Conservation (phyloP, 495 filamentous ascomycete species). For the Neurospora sp. region DNA sequence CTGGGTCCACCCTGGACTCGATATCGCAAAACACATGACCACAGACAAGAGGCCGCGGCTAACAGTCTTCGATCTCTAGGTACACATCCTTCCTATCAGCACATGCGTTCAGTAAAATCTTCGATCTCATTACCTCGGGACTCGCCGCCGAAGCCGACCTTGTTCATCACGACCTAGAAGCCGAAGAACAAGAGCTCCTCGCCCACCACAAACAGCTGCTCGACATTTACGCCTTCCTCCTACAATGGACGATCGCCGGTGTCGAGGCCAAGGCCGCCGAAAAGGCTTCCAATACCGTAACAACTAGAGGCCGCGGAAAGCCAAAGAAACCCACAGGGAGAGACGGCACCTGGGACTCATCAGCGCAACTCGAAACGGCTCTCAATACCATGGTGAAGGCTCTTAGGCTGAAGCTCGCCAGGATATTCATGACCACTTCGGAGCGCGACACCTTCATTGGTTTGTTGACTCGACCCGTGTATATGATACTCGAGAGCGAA, state of each 20-base stretch:
- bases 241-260: slow-evolving; percentile 89
- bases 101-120: slow-evolving; percentile 78
- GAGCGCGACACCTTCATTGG: slow-evolving; percentile 91
- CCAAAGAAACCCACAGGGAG: slow-evolving; percentile 53
- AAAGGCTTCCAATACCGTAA: slow-evolving; percentile 62
- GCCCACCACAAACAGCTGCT: slow-evolving; percentile 81
- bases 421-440: slow-evolving; percentile 92
- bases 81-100: slow-evolving; percentile 71
- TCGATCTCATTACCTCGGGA: slow-evolving; percentile 87
- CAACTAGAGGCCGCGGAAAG: slow-evolving; percentile 66
- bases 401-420: slow-evolving; percentile 80
- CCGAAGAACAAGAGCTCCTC: slow-evolving; percentile 79
- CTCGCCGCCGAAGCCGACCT: slow-evolving; percentile 87
- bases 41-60: neutral
- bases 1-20: slow-evolving; percentile 1
- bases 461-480: slow-evolving; percentile 86
- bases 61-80: slow-evolving; percentile 37
- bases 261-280: slow-evolving; percentile 90
- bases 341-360: slow-evolving; percentile 81
- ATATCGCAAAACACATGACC: neutral
- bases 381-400: slow-evolving; percentile 94
- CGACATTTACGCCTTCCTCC: slow-evolving; percentile 88
- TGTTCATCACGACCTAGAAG: slow-evolving; percentile 76
- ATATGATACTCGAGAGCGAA: slow-evolving; percentile 89
- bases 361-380: slow-evolving; percentile 73